Evolutionary conservation across 106 monocot species (phyloP).

Genomic region (Ottelia alismoides): DNA sequence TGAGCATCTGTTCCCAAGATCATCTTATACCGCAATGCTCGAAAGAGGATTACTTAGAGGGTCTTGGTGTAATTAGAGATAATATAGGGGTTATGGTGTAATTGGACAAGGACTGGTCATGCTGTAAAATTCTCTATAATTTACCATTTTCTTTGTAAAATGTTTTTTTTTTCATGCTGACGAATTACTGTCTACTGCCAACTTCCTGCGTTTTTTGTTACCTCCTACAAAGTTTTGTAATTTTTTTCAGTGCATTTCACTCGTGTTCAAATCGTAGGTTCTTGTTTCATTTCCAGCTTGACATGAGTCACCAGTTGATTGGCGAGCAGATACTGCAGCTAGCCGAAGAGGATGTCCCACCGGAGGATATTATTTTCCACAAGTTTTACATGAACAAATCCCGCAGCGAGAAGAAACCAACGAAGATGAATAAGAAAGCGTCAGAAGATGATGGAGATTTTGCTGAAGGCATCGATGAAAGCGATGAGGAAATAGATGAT

Average conservation of each 20-base stretch:
- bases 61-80: no score
- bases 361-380: constrained; percentile 80
- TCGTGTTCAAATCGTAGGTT: neutral
- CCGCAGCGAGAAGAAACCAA: constrained; percentile 32
- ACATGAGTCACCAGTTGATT: constrained; percentile 42
- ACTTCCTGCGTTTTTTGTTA: no score
- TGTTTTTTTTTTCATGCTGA: no score
- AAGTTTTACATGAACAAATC: constrained; percentile 71
- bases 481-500: constrained; percentile 48
- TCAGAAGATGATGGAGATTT: constrained; percentile 32
- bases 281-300: constrained; percentile 43
- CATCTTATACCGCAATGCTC: no score
- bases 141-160: no score
- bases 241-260: neutral
- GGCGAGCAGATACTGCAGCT: constrained; percentile 62
- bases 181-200: no score
- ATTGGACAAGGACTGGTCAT: no score
- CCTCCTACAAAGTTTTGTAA: no score
- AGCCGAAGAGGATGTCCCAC: constrained; percentile 72
- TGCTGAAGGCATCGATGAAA: constrained; percentile 15
- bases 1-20: no score
- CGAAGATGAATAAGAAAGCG: constrained; percentile 29
- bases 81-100: no score
- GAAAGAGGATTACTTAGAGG: no score
- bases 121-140: no score